Evolutionary conservation across 257 asterid species (phyloP), one percentile per base, ranked within the genome.

Genomic region (Fraxinus cuspidata): DNA sequence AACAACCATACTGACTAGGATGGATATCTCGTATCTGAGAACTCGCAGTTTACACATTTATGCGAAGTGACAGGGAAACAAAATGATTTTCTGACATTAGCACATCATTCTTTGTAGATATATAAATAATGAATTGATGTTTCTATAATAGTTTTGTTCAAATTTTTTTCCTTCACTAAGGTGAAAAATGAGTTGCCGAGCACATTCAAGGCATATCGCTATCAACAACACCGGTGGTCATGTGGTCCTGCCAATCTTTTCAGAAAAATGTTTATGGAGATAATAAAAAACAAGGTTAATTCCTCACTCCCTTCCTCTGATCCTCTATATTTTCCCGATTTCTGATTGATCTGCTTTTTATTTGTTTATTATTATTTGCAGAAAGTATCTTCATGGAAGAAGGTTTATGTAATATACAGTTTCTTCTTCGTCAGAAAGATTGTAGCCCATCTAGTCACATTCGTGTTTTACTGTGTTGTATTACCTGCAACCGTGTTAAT

Each of bases 161-260:
- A 34, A 19, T 23, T 29, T 21, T 0, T 68, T 64, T 15, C 9
- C 9, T 53, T 73, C 32, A 13, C 47, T 9, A 75, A 95, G 99
- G 99, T 95, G 29, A 95, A 92, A 86, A 95, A 95, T 51, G 99
- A 95, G 79, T 76, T 95, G 80, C 99, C 99, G 8, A 95, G 99
- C 87, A 93, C 98, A 19, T 89, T 93, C 80, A 93, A 93, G 92
- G 97, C 99, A 5, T 95, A 87, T 49, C 86, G 98, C 4, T 91
- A 91, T 79, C 99, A 95, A 71, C 99, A 95, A 70, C 99, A 93
- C 73, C 96, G 99, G 27, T 95, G 99, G 99, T 95, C 99, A 3
- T 95, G 99, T 85, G 99, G 98, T 60, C 99, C 98, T 6, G 99
- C 99, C 35, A 95, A 95, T 84, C 88, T 95, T 4, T 92, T 95